Evolutionary conservation across 768 basidiomycete genomes (phyloP), one percentile per base, ranked within the genome.

Genomic region (Termitomyces sp.): DNA sequence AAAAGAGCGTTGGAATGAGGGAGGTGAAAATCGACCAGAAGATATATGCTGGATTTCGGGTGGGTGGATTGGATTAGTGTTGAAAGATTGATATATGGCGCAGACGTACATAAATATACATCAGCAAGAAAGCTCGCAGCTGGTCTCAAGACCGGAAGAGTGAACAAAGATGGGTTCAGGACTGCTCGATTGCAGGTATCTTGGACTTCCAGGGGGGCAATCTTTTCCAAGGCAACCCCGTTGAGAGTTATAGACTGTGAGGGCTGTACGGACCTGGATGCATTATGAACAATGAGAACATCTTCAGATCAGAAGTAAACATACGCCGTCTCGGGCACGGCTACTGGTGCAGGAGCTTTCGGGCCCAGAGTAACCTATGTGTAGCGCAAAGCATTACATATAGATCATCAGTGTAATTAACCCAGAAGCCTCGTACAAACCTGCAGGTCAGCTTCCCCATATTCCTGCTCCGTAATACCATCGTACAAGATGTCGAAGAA

Each of bases 11-110:
- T 1, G 88, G 85, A 6, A 86, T 80, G 19, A 94, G 81, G 3
- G 84, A 79, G 1, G 93, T 94, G 67, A 89, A 84, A 47, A 90
- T 78, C 1, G 91, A 89, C 89, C 89, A 92, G 69, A 87, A 91
- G 17, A 88, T 73, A 65, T 85, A 91, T 4, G 88, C 89, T 91
- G 55, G 11, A 49, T 52, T 32, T 27, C 12, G 34, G 5, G 12
- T 34, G 12, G n/a, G 34, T 14, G 19, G 23, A 17, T 30, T 21
- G 14, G 27, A 14, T 55, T 21, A 28, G 25, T 46, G 14, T 10
- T 25, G 21, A 3, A 27, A 23, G 37, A 28, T 23, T 2, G 17
- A 8, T 39, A 21, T 14, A 35, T 27, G 10, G 32, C 17, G 25
- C 27, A 25, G 28, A 35, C 83, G 58, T 66, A 91, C 89, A 81